Percentiles rank a stretch among this genome's conserved stretches.
Evolutionary conservation across 2,329 filamentous ascomycete genomes (phyloP).

Genomic region (Diaporthe capsici): DNA sequence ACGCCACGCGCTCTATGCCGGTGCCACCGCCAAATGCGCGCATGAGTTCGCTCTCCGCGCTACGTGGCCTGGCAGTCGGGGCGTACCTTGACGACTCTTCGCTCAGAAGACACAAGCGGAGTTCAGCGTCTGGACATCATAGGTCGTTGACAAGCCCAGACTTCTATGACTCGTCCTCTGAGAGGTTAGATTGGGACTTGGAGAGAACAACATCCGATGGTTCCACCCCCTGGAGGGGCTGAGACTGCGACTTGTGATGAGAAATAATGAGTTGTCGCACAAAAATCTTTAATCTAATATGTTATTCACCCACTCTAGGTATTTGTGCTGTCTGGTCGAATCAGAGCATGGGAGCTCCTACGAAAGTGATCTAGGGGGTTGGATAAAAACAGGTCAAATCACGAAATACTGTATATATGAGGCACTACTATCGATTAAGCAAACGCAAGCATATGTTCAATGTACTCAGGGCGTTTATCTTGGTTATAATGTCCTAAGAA

Average conservation of each 20-base stretch:
- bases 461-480: too few species aligned
- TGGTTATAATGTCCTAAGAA: background rate
- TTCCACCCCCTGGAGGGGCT: slow-evolving; percentile 12
- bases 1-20: background rate
- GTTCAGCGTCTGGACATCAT: background rate
- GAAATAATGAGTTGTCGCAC: background rate
- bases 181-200: slow-evolving; percentile 19
- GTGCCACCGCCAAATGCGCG: slow-evolving; percentile 8
- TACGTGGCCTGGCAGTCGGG: background rate
- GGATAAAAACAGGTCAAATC: background rate
- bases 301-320: background rate
- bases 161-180: slow-evolving; percentile 12
- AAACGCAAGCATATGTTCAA: too few species aligned
- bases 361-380: background rate
- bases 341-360: background rate
- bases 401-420: too few species aligned
- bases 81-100: slow-evolving; percentile 29
- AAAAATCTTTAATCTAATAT: background rate
- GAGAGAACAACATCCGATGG: slow-evolving; percentile 4
- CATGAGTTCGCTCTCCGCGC: background rate
- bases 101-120: background rate
- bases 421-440: too few species aligned
- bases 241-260: background rate
- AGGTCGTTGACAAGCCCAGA: slow-evolving; percentile 18
- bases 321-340: background rate